These are phyloP conservation scores for Kuraishia molischiana DNA, from an alignment of 805 yeast genomes.

Conservation along the genomic window DNA sequence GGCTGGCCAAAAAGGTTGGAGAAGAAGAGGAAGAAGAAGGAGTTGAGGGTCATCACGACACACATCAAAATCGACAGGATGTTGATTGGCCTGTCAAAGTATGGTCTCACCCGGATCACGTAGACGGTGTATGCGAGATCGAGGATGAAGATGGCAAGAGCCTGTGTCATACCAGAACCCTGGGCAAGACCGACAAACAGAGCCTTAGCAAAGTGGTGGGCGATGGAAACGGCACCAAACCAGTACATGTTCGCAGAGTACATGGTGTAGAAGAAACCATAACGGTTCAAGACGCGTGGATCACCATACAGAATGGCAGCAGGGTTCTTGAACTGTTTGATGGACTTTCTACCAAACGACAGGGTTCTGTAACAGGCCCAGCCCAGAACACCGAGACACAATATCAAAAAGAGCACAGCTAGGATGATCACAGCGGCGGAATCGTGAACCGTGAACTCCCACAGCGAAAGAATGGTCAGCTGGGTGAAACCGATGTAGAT, in stretches of 20 bases:
- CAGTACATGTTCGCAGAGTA: slow-evolving; percentile 73
- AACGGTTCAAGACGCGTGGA: slow-evolving; percentile 57
- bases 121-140: slow-evolving; percentile 63
- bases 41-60: slow-evolving; percentile 65
- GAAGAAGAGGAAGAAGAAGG: slow-evolving; percentile 79
- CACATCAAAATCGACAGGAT: slow-evolving; percentile 63
- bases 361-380: slow-evolving; percentile 61
- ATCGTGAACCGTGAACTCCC: slow-evolving; percentile 78
- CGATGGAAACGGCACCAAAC: slow-evolving; percentile 64
- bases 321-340: slow-evolving; percentile 58
- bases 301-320: slow-evolving; percentile 86
- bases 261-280: slow-evolving; percentile 87
- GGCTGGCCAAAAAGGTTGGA: slow-evolving; percentile 79
- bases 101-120: slow-evolving; percentile 61
- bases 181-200: slow-evolving; percentile 74
- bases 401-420: slow-evolving; percentile 60
- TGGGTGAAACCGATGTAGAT: slow-evolving; percentile 82
- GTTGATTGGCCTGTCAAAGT: slow-evolving; percentile 76
- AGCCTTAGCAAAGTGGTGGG: slow-evolving; percentile 56
- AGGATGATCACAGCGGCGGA: slow-evolving; percentile 84
- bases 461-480: slow-evolving; percentile 64
- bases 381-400: slow-evolving; percentile 48
- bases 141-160: slow-evolving; percentile 62
- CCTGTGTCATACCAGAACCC: slow-evolving; percentile 72
- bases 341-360: slow-evolving; percentile 53